These are phyloP conservation scores for Euphorbia pulcherrima DNA, from an alignment of 345 rosid genomes.

Conservation along the genomic window DNA sequence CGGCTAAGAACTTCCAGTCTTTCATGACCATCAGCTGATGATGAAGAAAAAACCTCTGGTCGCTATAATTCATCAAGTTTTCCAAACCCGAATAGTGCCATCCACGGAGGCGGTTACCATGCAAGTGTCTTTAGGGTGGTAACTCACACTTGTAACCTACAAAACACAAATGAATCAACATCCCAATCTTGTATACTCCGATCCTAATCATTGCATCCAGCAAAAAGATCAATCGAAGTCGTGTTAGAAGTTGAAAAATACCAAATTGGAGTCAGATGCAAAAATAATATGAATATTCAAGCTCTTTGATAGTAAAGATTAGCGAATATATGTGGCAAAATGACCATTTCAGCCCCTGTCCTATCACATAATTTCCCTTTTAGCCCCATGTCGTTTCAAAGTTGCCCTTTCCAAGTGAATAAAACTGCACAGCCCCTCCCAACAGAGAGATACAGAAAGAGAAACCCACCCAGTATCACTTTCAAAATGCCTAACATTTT, in stretches of 20 bases:
- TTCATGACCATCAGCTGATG: neutral
- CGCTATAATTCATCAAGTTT: conserved; percentile 18
- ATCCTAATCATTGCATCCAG: neutral
- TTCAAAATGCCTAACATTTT: neutral
- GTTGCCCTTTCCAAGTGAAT: too few relatives aligned
- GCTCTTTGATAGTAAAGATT: too few relatives aligned
- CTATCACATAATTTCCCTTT: too few relatives aligned
- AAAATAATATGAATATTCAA: neutral
- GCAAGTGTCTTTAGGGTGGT: conserved; percentile 77
- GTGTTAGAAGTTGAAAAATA: neutral
- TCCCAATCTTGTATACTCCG: neutral
- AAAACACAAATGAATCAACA: conserved; percentile 1
- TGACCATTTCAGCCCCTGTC: too few relatives aligned
- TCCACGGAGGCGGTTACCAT: conserved; percentile 89
- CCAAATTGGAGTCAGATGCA: neutral
- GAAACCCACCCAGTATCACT: neutral
- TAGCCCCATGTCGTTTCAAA: too few relatives aligned
- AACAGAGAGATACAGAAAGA: neutral
- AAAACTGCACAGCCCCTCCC: too few relatives aligned
- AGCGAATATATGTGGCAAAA: too few relatives aligned
- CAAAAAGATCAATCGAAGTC: neutral
- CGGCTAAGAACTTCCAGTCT: neutral
- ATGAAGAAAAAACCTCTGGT: neutral
- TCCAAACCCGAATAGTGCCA: conserved; percentile 84
- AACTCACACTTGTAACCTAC: conserved; percentile 92